phyloP scores from a whole-genome alignment of 441 rosid genomes.

The Pelargonium cotyledonis region DNA sequence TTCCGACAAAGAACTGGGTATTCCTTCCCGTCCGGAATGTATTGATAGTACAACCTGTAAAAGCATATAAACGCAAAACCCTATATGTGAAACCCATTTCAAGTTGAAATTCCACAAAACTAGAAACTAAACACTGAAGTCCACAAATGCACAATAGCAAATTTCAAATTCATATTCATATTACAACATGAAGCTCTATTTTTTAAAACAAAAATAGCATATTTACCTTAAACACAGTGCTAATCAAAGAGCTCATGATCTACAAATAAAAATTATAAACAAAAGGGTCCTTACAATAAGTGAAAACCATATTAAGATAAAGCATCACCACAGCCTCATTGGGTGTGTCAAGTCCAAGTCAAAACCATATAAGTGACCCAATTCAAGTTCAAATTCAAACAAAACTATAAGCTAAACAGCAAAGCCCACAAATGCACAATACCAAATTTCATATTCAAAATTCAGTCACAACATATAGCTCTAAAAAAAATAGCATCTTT shows the following conservation, averaged over 20 bases:
- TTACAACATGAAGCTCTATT: neutral
- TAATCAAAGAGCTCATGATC: neutral
- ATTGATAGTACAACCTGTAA: constrained; percentile 69
- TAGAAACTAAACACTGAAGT: too few relatives aligned
- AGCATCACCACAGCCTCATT: neutral
- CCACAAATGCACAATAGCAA: constrained; percentile 1
- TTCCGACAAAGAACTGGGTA: constrained; percentile 76
- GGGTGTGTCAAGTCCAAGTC: neutral
- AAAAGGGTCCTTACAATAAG: neutral
- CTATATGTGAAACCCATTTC: neutral
- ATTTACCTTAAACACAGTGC: neutral
- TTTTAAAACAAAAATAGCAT: neutral
- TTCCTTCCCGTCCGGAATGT: constrained; percentile 74
- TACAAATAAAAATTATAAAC: neutral
- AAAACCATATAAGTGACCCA: neutral
- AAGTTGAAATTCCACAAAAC: neutral
- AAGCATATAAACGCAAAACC: constrained; percentile 3
- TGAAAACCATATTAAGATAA: neutral
- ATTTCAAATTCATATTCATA: neutral
- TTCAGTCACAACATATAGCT: neutral
- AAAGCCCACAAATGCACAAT: neutral
- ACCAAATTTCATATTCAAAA: neutral
- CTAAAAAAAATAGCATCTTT: neutral
- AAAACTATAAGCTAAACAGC: too few relatives aligned
- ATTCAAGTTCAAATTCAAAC: neutral